Conservation (phyloP, 495 filamentous ascomycete species). For the Aspergillus funiculosus region DNA sequence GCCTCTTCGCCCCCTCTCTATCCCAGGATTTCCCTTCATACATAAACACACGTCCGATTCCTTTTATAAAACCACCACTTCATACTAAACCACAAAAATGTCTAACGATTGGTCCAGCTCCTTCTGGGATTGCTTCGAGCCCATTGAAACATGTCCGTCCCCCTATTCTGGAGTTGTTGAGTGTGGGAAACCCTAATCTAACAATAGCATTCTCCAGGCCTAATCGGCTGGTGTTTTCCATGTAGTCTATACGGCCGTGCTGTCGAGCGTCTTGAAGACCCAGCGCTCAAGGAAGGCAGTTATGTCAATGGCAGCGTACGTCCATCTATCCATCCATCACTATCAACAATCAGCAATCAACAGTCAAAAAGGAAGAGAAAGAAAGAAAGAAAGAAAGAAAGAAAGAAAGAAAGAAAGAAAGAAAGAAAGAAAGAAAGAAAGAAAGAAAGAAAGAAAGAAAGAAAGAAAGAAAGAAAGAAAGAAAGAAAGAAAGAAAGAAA, state of each 20-base stretch:
- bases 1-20: no score
- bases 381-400: no score
- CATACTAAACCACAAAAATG: constrained; percentile 3
- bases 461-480: no score
- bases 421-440: no score
- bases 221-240: constrained; percentile 43
- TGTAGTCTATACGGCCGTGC: constrained; percentile 52
- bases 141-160: constrained; percentile 17
- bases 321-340: not conserved
- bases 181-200: constrained; percentile 7
- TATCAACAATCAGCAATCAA: not conserved
- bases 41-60: no score
- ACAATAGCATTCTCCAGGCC: constrained; percentile 23
- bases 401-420: no score
- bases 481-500: no score
- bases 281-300: constrained; percentile 38
- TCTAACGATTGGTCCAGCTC: constrained; percentile 20
- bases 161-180: no score
- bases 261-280: constrained; percentile 41
- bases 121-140: constrained; percentile 26
- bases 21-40: no score
- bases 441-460: no score
- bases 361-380: no score
- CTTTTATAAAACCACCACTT: no score
- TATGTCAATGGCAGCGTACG: constrained; percentile 45